Percentiles rank a stretch among this genome's conserved stretches.
These are phyloP conservation scores for Bipolaris gigantea DNA, from an alignment of 2,329 filamentous ascomycete species.

Conservation along the genomic window DNA sequence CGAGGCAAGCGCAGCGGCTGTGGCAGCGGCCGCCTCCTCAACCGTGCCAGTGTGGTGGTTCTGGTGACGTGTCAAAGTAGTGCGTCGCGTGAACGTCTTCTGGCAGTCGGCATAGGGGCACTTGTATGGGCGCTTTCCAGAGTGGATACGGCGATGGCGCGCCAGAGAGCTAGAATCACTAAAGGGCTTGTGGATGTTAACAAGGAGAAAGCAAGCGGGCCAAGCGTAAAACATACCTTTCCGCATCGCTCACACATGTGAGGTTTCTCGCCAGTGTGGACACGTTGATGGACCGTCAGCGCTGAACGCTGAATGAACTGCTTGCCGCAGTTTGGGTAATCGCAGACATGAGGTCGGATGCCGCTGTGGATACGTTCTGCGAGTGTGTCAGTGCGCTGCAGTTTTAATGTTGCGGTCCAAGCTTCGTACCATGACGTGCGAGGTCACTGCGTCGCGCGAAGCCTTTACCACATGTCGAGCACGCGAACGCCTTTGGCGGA, in stretches of 20 bases:
- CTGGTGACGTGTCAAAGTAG: constrained; percentile 91
- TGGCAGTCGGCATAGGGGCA: constrained; percentile 97
- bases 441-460: constrained; percentile 94
- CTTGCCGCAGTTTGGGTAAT: constrained; percentile 85
- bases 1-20: constrained; percentile 77
- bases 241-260: constrained; percentile 96
- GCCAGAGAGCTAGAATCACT: constrained; percentile 95
- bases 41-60: constrained; percentile 95
- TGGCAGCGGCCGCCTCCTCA: constrained; percentile 87
- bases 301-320: constrained; percentile 97
- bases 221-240: constrained; percentile 65
- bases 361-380: constrained; percentile 94
- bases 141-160: constrained; percentile 90
- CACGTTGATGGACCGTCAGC: constrained; percentile 89
- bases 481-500: constrained; percentile 78
- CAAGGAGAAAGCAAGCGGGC: background rate
- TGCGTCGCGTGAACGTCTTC: constrained; percentile 96
- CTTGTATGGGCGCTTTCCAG: constrained; percentile 93
- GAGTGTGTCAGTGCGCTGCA: constrained; percentile 34
- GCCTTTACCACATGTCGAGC: constrained; percentile 84
- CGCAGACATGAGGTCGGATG: constrained; percentile 87
- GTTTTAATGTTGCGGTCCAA: constrained; percentile 35
- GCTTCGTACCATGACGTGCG: constrained; percentile 81
- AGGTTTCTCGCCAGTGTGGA: constrained; percentile 97
- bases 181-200: constrained; percentile 69